Conservation (phyloP, 2,329 filamentous ascomycete genomes). For the Cadophora malorum region DNA sequence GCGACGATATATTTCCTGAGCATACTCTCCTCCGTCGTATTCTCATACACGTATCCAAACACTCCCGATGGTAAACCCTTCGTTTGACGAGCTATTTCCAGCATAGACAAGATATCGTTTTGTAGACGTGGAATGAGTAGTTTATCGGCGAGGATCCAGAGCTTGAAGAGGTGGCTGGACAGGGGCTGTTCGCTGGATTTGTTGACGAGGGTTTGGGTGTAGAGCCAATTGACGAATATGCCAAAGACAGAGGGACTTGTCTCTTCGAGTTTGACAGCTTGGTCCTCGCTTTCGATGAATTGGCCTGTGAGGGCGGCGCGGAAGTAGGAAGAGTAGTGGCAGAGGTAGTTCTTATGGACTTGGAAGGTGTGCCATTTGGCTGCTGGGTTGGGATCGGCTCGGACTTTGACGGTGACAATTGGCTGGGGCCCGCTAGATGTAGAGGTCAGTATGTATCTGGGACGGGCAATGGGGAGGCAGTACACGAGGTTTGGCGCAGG, state of each 20-base stretch:
- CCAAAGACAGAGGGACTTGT: slow-evolving; percentile 15
- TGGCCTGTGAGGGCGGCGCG: slow-evolving; percentile 14
- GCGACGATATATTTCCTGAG: slow-evolving; percentile 18
- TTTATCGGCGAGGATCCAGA: slow-evolving; percentile 26
- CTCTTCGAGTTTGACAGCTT: neutral
- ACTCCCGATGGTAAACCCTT: neutral
- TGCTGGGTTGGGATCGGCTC: neutral
- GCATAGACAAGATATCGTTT: slow-evolving; percentile 15
- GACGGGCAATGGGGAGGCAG: neutral
- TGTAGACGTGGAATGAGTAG: slow-evolving; percentile 15
- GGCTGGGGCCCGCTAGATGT: slow-evolving; percentile 1
- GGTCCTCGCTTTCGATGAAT: slow-evolving; percentile 6
- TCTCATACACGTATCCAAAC: slow-evolving; percentile 14
- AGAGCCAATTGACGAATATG: slow-evolving; percentile 24
- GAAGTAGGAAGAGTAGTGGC: slow-evolving; percentile 26
- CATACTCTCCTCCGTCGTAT: slow-evolving; percentile 16
- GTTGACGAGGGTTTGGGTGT: slow-evolving; percentile 20
- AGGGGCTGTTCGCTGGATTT: neutral
- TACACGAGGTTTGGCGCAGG: slow-evolving; percentile 10
- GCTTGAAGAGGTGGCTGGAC: slow-evolving; percentile 2
- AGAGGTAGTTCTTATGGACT: slow-evolving; percentile 28
- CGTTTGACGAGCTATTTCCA: slow-evolving; percentile 5
- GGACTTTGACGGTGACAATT: slow-evolving; percentile 5
- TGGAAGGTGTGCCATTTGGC: slow-evolving; percentile 18
- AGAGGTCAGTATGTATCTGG: neutral